Conservation (phyloP, 371 early-diverging fungal species). For the Syncephalastrum contaminatum region DNA sequence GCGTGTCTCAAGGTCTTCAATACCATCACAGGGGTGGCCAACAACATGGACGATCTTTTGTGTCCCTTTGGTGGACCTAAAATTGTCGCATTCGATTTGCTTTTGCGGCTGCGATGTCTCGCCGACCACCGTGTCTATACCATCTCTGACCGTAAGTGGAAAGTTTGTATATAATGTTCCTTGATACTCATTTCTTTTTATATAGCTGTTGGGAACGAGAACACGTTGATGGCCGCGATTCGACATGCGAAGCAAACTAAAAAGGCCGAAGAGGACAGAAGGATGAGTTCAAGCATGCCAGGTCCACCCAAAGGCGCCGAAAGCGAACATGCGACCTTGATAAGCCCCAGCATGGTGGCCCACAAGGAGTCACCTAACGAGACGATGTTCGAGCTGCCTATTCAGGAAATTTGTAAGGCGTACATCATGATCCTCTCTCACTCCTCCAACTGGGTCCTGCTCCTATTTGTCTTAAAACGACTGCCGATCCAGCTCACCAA, state of each 20-base stretch:
- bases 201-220: slow-evolving; percentile 3
- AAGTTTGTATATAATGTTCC: background rate
- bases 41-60: slow-evolving; percentile 29
- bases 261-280: background rate
- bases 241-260: background rate
- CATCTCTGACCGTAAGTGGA: slow-evolving; percentile 33
- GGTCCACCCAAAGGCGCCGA: background rate
- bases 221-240: slow-evolving; percentile 6
- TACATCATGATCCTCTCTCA: slow-evolving; percentile 57
- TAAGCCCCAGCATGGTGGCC: background rate
- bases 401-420: slow-evolving; percentile 45
- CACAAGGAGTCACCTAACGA: slow-evolving; percentile 30
- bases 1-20: slow-evolving; percentile 46
- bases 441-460: slow-evolving; percentile 69
- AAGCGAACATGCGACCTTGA: background rate
- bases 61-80: slow-evolving; percentile 52
- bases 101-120: slow-evolving; percentile 56
- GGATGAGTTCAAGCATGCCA: background rate
- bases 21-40: slow-evolving; percentile 48
- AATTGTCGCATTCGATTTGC: slow-evolving; percentile 53
- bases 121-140: slow-evolving; percentile 58
- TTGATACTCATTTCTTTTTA: background rate
- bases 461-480: slow-evolving; percentile 59
- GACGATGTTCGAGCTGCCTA: slow-evolving; percentile 23
- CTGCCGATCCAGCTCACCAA: slow-evolving; percentile 70